phyloP scores from a whole-genome alignment of 176 grass and related monocot species.

The Coix lacrymajobi region DNA sequence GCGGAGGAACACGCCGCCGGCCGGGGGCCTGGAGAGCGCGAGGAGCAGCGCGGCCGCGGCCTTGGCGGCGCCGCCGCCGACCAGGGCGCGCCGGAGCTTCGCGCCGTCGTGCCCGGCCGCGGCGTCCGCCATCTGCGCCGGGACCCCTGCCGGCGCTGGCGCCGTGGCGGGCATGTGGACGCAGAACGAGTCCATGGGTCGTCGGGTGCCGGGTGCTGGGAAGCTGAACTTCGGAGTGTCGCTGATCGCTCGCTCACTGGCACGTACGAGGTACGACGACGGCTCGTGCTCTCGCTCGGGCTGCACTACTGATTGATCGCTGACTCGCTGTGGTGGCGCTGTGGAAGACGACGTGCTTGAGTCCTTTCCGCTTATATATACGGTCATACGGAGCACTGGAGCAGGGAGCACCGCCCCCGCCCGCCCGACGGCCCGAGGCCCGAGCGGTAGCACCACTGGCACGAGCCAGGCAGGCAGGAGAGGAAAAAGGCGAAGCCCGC shows the following conservation, averaged over 20 bases:
- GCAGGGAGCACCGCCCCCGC: too few species aligned
- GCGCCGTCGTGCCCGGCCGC: not conserved
- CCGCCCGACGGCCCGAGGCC: too few species aligned
- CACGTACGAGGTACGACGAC: too few species aligned
- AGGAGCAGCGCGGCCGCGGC: not conserved
- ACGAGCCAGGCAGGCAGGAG: too few species aligned
- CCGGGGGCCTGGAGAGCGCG: not conserved
- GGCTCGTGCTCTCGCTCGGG: not conserved
- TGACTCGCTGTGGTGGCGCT: not conserved
- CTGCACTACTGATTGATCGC: not conserved
- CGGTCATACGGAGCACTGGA: too few species aligned
- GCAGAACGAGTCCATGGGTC: not conserved
- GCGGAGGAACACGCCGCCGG: constrained; percentile 21
- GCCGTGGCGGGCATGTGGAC: constrained; percentile 9
- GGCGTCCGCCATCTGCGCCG: not conserved
- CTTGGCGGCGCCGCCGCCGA: not conserved
- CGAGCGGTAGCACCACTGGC: too few species aligned
- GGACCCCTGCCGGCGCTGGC: not conserved
- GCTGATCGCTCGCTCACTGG: not conserved
- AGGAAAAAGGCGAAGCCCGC: too few species aligned
- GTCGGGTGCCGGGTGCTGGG: not conserved
- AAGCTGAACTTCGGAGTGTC: not conserved
- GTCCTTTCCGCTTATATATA: not conserved
- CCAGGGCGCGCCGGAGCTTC: not conserved
- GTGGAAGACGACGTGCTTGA: not conserved